Percentiles rank a stretch among this genome's conserved stretches.
These are phyloP conservation scores for Hypoxylon cercidicola DNA, from an alignment of 495 filamentous ascomycete species.

Conservation along the genomic window DNA sequence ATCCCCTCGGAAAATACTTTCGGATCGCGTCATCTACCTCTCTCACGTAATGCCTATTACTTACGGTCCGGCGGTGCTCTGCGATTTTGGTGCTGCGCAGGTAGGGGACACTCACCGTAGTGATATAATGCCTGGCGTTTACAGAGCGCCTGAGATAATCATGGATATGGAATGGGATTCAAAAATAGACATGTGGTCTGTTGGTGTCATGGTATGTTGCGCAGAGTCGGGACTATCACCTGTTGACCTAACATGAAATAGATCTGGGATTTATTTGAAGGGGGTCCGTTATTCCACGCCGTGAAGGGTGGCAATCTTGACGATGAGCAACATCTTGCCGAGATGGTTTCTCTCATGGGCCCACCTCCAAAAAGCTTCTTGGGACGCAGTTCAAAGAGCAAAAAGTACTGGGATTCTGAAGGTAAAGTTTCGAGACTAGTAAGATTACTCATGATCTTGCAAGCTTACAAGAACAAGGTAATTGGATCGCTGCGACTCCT, in stretches of 20 bases:
- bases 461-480: too few species aligned
- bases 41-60: background rate
- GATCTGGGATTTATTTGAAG: conserved; percentile 46
- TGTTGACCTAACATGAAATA: background rate
- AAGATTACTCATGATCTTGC: too few species aligned
- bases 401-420: conserved; percentile 38
- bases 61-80: background rate
- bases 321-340: conserved; percentile 44
- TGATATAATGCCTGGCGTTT: conserved; percentile 52
- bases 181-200: conserved; percentile 58
- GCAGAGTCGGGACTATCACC: conserved; percentile 21
- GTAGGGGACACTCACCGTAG: conserved; percentile 16
- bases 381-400: conserved; percentile 38
- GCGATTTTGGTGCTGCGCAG: conserved; percentile 11
- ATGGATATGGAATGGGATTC: conserved; percentile 57
- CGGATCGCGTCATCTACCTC: background rate
- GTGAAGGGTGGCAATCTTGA: conserved; percentile 29
- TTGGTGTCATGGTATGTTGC: conserved; percentile 53
- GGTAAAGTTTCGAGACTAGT: too few species aligned
- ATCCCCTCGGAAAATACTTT: background rate
- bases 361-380: conserved; percentile 43
- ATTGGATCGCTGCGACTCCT: background rate
- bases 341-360: conserved; percentile 43
- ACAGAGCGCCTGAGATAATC: conserved; percentile 60
- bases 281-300: conserved; percentile 38